These are phyloP conservation scores for Trametes elegans DNA, from an alignment of 768 basidiomycete species.

Conservation along the genomic window DNA sequence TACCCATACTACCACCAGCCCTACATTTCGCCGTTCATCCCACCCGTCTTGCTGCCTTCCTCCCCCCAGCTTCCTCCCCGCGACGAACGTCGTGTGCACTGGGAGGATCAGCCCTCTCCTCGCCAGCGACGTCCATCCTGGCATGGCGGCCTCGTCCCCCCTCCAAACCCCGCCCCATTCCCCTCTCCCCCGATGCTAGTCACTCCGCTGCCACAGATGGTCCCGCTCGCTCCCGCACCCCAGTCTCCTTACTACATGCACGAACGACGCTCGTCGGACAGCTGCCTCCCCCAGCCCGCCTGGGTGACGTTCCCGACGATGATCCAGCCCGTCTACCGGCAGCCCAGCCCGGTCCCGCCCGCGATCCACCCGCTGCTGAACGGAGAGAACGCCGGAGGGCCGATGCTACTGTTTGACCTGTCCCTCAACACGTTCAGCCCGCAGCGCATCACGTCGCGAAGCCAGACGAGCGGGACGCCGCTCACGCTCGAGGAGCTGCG, in stretches of 20 bases:
- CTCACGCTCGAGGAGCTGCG: constrained; percentile 46
- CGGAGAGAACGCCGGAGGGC: constrained; percentile 41
- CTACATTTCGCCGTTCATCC: constrained; percentile 24
- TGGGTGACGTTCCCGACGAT: constrained; percentile 22
- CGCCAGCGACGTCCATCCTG: constrained; percentile 28
- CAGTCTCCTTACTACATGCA: constrained; percentile 17
- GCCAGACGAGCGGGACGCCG: constrained; percentile 33
- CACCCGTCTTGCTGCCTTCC: constrained; percentile 7
- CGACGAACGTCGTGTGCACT: constrained; percentile 19
- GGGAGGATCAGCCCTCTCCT: constrained; percentile 4
- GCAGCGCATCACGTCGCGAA: constrained; percentile 36
- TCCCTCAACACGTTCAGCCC: constrained; percentile 47
- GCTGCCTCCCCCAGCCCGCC: constrained; percentile 21
- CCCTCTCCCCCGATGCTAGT: constrained; percentile 27
- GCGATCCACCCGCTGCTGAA: constrained; percentile 52
- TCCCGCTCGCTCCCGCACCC: constrained; percentile 13
- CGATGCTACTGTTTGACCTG: constrained; percentile 56
- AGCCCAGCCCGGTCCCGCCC: constrained; percentile 5
- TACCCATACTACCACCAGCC: constrained; percentile 18
- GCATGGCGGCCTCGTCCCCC: constrained; percentile 24
- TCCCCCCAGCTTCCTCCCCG: constrained; percentile 8
- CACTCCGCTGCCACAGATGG: constrained; percentile 21
- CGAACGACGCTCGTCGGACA: constrained; percentile 26
- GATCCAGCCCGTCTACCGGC: constrained; percentile 18
- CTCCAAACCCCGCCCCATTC: constrained; percentile 25